These are phyloP conservation scores for Fusarium sp. DNA, from an alignment of 2,329 filamentous ascomycete species.

Conservation along the genomic window DNA sequence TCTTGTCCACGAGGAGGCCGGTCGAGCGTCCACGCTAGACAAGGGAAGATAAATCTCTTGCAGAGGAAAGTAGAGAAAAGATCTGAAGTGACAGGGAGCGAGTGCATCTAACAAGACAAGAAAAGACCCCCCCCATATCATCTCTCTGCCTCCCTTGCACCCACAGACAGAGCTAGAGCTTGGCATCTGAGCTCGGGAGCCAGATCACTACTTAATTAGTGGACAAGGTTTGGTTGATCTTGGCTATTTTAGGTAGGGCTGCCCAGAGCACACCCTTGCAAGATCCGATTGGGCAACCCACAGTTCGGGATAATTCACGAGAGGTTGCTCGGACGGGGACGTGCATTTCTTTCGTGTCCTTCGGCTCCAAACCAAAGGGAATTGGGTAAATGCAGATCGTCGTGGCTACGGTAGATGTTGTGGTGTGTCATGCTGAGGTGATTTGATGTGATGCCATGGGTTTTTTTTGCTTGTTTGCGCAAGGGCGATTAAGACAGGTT, in stretches of 20 bases:
- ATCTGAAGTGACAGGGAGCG: neutral
- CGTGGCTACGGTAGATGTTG: neutral
- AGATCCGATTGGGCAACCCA: conserved; percentile 37
- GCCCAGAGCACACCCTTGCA: neutral
- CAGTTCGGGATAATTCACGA: conserved; percentile 21
- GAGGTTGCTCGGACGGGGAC: conserved; percentile 30
- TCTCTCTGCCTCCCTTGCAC: conserved; percentile 22
- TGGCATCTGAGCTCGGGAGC: conserved; percentile 24
- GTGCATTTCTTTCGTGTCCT: neutral
- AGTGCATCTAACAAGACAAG: no score
- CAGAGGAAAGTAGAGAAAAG: conserved; percentile 6
- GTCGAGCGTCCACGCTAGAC: conserved; percentile 15
- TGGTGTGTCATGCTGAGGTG: no score
- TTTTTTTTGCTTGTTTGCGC: conserved; percentile 16
- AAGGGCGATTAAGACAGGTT: conserved; percentile 30
- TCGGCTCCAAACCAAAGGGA: neutral
- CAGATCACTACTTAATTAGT: conserved; percentile 24
- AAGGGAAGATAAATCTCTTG: conserved; percentile 16
- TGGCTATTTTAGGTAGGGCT: conserved; percentile 28
- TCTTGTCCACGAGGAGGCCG: conserved; percentile 11
- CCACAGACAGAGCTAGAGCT: conserved; percentile 5
- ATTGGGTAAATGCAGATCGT: conserved; percentile 26
- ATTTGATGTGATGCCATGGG: neutral
- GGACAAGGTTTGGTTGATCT: conserved; percentile 30
- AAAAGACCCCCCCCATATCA: neutral